Conservation (phyloP, 305 asterid genomes). For the Solanum hybrid region DNA sequence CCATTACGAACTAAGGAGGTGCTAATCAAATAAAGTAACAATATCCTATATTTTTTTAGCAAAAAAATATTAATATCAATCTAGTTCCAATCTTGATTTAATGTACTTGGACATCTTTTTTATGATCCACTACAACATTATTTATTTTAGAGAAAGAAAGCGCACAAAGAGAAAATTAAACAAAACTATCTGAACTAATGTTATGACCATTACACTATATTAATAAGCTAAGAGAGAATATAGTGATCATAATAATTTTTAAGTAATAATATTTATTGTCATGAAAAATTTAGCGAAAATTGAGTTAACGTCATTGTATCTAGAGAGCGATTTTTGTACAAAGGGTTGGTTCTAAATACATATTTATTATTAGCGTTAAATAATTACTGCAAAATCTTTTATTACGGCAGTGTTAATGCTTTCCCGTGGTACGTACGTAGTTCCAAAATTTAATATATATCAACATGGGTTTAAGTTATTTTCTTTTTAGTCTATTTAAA, state of each 20-base stretch:
- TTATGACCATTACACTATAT: not conserved
- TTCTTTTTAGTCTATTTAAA: no score
- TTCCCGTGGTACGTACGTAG: not conserved
- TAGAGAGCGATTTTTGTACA: not conserved
- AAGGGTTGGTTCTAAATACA: no score
- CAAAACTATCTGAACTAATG: not conserved
- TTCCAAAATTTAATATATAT: not conserved
- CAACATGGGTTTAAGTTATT: not conserved
- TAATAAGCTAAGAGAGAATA: not conserved
- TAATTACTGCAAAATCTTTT: no score
- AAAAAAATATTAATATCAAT: not conserved
- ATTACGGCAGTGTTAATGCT: not conserved
- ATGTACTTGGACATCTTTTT: slow-evolving; percentile 12
- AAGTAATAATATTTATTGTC: not conserved
- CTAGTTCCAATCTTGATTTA: slow-evolving; percentile 8
- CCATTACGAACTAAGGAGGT: slow-evolving; percentile 5
- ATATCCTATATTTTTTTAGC: not conserved
- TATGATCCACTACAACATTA: not conserved
- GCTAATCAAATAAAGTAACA: slow-evolving; percentile 4
- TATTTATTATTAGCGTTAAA: no score
- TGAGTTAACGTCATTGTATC: no score
- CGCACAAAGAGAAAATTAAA: not conserved
- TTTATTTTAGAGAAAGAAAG: not conserved
- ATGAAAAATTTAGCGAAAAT: not conserved
- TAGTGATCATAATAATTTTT: not conserved